Base-by-base conservation (phyloP, 176 grass and related monocot species). In the Tuctoria greenei region DNA sequence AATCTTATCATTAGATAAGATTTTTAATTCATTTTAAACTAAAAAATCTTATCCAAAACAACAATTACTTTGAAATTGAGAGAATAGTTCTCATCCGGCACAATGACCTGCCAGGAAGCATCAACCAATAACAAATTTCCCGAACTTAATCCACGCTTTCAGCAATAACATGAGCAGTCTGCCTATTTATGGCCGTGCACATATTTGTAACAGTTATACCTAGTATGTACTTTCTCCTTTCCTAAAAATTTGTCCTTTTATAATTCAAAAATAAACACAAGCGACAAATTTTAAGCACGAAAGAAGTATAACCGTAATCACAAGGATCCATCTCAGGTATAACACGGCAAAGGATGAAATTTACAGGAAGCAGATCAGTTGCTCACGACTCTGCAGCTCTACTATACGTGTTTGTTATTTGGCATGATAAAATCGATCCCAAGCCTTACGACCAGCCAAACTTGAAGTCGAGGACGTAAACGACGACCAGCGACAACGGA, bases 381-480 rank as follows among this genome's bases (percentile, higher is more conserved):
- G 66, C n/a, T 21, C 59, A 71, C 50, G 43, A 6, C 23, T 58
- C 4, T 21, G 16, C 24, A 39, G 20, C 10, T 38, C 10, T 21
- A 41, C 23, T 72, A 50, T 31, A 45, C 26, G 63, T 65, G 23
- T 65, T 8, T 35, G 43, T 44, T 46, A 26, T 24, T 28, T 7
- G 12, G 51, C 18, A 0, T 50, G 16, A 10, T 50, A 50, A 50
- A 4, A 1, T 46, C 26, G 14, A 5, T 39, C 17, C 9, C 28
- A 51, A 24, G 37, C 31, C 78, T 97, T 97, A 94, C 4, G 95
- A 86, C 89, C 91, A 98, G 18, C 91, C 82, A 2, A 94, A 82
- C 69, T 90, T 78, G 54, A 72, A 92, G 67, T 94, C 89, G 7
- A 98, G 89, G 26, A 90, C 75, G 60, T 92, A 94, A 72, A 98